Base-by-base conservation (phyloP, 179 eudicot genomes). In the Heliamphora pulchella region DNA sequence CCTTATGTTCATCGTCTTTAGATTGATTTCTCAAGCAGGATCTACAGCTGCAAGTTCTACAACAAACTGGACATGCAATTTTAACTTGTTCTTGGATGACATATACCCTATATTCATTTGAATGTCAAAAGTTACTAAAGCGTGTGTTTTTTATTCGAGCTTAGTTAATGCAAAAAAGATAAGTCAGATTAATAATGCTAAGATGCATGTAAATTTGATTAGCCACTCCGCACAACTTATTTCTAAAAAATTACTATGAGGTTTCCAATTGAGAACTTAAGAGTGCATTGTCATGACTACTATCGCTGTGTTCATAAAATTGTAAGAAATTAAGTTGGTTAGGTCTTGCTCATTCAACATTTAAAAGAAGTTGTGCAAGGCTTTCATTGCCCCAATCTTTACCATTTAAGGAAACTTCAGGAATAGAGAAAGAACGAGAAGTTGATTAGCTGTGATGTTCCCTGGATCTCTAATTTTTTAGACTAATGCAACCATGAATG, bases 1-100 rank as follows among this genome's bases (percentile, higher is more conserved):
- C 98, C 98, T 92, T 84, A 31, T 81, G 20, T 75, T 78, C 84
- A 57, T 46, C 66, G 63, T 85, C 87, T 85, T 88, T 89, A 50
- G 86, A 83, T 81, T 75, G 87, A 80, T 80, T 83, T 57, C 59
- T 79, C 78, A 61, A 78, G 81, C 99, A 96, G 63, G 86, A 82
- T 80, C 87, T 90, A 83, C 99, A 96, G 80, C 82, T 83, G 79
- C 99, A 96, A 83, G 86, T 88, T 80, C 85, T 89, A 75, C 80
- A 84, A 82, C 99, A 96, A 83, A 92, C 95, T 66, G 98, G 94
- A 79, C 99, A 96, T 83, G 72, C 80, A 76, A 58, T 70, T 84
- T 85, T 84, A 61, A 96, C 81, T 78, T 59, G 61, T 48, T 94
- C 95, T 87, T 89, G 81, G 75, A 87, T 87, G 78, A 85, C 88